Evolutionary conservation across 805 yeast genomes (phyloP).

Genomic region (Geotrichum ghanense): DNA sequence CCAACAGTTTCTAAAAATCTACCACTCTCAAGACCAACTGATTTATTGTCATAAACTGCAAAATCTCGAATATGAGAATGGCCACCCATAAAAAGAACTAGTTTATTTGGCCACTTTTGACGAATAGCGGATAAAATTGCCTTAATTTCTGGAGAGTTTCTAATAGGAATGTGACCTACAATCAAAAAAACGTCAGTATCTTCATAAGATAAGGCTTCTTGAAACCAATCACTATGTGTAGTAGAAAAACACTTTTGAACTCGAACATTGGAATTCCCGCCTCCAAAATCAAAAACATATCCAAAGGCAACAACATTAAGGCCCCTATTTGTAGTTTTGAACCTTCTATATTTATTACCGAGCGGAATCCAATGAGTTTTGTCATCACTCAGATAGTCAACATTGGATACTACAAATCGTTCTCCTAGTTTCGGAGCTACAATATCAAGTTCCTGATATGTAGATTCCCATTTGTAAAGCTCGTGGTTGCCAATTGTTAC

Average conservation of each 20-base stretch:
- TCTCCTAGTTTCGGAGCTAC: conserved; percentile 47
- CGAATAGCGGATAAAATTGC: conserved; percentile 42
- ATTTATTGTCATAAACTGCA: conserved; percentile 47
- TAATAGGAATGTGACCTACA: conserved; percentile 73
- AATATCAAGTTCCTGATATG: conserved; percentile 51
- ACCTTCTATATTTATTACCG: conserved; percentile 56
- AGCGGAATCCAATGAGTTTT: conserved; percentile 41
- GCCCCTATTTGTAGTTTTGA: conserved; percentile 45
- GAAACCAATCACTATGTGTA: conserved; percentile 55
- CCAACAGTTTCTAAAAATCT: conserved; percentile 92
- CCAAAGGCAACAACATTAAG: conserved; percentile 57
- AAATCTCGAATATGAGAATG: conserved; percentile 90
- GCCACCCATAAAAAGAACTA: conserved; percentile 86
- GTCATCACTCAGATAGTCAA: conserved; percentile 23
- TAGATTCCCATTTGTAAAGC: conserved; percentile 55
- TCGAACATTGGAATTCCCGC: conserved; percentile 45
- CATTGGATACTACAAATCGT: conserved; percentile 42
- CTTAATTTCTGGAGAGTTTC: conserved; percentile 43
- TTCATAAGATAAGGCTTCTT: conserved; percentile 28
- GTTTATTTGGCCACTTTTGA: conserved; percentile 41
- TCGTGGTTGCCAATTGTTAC: conserved; percentile 89
- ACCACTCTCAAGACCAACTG: conserved; percentile 85
- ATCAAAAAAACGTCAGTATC: conserved; percentile 58
- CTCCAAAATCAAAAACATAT: conserved; percentile 64
- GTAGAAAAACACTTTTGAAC: conserved; percentile 53